Evolutionary conservation across 345 rosid species (phyloP), one percentile per base, ranked within the genome.

Genomic region (Barbarea vulgaris): DNA sequence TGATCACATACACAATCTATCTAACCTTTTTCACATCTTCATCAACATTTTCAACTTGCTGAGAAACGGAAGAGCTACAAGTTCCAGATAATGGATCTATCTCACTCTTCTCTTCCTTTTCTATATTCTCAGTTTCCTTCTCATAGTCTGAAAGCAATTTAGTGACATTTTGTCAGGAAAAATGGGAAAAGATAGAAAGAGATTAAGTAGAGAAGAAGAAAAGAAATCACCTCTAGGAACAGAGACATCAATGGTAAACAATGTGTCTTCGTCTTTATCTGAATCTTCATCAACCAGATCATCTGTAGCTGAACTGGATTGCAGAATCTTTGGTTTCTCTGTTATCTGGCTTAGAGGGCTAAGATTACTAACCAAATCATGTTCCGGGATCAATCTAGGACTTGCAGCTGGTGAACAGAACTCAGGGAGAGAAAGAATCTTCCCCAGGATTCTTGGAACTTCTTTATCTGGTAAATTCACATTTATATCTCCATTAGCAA

Each of bases 341-440:
- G 73, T 52, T 63, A 60, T 62, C 55, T 71, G 81, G 74, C 68
- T 76, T 44, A 63, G 48, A 83, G 64, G 80, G 71, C 79, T 66
- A 56, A 22, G 69, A 72, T 64, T 72, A 22, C 55, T 52, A 62
- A 24, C 70, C 24, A 48, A 64, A 19, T 48, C 72, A 70, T 65
- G 24, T 19, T 8, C 18, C 1, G 74, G 69, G 64, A 24, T 85
- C 67, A 81, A 73, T 68, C 81, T 82, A 39, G 99, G 94, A 80
- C 93, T 92, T 24, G 79, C 81, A 65, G 76, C 30, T 30, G 94
- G 93, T 39, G 97, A 87, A 64, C 59, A 70, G 73, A 85, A 87
- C 41, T 90, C 96, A 36, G 97, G 89, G 63, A 90, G 89, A 46
- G 93, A 83, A 42, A 95, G 96, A 81, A 95, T 90, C 82, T 86